Base-by-base conservation (phyloP, 208 protist genomes). In the Kentomonas sorsogonicus region DNA sequence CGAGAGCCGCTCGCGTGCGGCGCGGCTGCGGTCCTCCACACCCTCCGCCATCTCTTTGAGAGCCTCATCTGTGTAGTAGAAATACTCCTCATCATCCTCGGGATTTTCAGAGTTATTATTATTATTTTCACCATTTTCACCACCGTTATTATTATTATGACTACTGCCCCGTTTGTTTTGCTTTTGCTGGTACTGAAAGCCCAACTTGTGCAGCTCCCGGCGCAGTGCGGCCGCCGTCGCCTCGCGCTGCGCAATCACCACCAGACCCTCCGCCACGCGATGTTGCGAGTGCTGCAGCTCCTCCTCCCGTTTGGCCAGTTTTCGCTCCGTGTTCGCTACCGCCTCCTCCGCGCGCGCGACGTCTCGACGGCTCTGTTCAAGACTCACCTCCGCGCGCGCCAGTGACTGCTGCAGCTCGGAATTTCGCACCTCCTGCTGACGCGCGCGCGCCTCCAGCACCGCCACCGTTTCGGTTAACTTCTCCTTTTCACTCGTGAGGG, bases 231-330 rank as follows among this genome's bases (percentile, higher is more conserved):
- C 69, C 36, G 91, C 86, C 41, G 72, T 80, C 3, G 77, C 79
- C 45, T 90, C 82, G 60, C 88, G 88, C 58, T 89, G 80, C 11
- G 86, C 84, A 6, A 93, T 53, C n/a, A 71, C 50, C 3, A 93
- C 77, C 4, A 93, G 65, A 15, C 71, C 72, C 53, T 90, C 82
- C 0, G 86, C 77, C 9, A 91, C 78, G 30, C 81, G 80, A 53
- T 78, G 74, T 48, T 90, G 79, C 23, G 73, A 59, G 39, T 62
- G 44, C 51, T 87, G 72, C 51, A 89, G 62, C 46, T 90, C 82
- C 47, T 89, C 75, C 54, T 93, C 86, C 13, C 69, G 69, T 23
- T 65, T 66, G 6, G 58, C 18, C 30, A 93, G 77, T 47, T 79
- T 74, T 26, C 77, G 57, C 53, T 83, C 73, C 46, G 86, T 45